These are phyloP conservation scores for Monilinia fructigena DNA, from an alignment of 2,329 filamentous ascomycete species.

Conservation along the genomic window DNA sequence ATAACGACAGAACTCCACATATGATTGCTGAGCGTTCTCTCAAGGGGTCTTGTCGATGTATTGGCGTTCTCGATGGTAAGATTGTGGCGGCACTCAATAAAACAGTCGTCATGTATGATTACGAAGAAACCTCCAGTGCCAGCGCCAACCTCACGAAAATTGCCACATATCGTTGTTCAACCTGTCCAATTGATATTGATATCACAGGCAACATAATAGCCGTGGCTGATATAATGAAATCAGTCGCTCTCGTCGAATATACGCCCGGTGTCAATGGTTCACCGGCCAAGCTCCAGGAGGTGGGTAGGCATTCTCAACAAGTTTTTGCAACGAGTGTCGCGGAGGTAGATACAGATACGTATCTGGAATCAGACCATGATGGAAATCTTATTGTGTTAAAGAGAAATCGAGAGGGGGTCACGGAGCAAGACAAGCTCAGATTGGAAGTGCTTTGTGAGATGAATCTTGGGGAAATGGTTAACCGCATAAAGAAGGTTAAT, in stretches of 20 bases:
- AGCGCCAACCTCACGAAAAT: slow-evolving; percentile 64
- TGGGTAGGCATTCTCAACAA: slow-evolving; percentile 77
- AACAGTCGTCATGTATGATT: slow-evolving; percentile 65
- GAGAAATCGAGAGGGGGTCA: slow-evolving; percentile 70
- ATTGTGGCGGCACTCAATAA: slow-evolving; percentile 89
- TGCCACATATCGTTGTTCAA: slow-evolving; percentile 76
- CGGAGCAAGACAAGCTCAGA: slow-evolving; percentile 67
- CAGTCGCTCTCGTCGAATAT: slow-evolving; percentile 75
- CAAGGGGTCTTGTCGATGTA: slow-evolving; percentile 76
- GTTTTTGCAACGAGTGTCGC: slow-evolving; percentile 79
- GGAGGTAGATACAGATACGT: slow-evolving; percentile 69
- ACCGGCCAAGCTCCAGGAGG: slow-evolving; percentile 66
- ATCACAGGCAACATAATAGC: slow-evolving; percentile 74
- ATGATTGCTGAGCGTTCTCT: slow-evolving; percentile 67
- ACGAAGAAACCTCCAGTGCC: slow-evolving; percentile 54
- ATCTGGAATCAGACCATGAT: slow-evolving; percentile 80
- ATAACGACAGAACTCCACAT: slow-evolving; percentile 70
- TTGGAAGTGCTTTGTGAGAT: slow-evolving; percentile 78
- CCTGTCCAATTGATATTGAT: slow-evolving; percentile 77
- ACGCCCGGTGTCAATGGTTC: slow-evolving; percentile 55
- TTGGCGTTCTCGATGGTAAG: slow-evolving; percentile 71
- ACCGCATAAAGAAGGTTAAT: slow-evolving; percentile 74
- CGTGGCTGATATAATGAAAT: slow-evolving; percentile 93
- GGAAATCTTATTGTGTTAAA: slow-evolving; percentile 84
- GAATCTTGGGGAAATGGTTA: slow-evolving; percentile 88